Conservation (phyloP, 1,284 basidiomycete species). For the Blastosporella zonata region DNA sequence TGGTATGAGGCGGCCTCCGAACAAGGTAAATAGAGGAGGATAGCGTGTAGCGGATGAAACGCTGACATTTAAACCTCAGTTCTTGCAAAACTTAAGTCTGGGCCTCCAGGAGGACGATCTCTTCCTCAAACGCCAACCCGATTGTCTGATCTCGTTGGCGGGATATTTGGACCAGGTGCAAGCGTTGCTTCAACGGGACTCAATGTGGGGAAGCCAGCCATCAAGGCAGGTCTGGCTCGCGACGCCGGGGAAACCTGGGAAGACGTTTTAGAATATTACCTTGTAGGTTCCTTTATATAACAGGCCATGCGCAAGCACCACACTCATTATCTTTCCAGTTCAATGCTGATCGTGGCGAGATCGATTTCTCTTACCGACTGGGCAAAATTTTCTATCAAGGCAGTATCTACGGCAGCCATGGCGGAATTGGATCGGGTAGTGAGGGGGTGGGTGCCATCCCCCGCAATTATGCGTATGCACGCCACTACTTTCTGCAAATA, state of each 20-base stretch:
- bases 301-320: background rate
- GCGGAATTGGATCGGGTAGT: slow-evolving; percentile 79
- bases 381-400: slow-evolving; percentile 95
- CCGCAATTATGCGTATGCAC: slow-evolving; percentile 72
- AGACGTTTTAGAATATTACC: slow-evolving; percentile 89
- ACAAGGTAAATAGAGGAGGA: slow-evolving; percentile 56
- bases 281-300: slow-evolving; percentile 53
- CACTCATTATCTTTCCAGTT: slow-evolving; percentile 49
- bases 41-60: background rate
- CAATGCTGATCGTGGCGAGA: slow-evolving; percentile 87
- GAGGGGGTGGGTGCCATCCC: slow-evolving; percentile 83
- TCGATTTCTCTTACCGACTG: slow-evolving; percentile 81
- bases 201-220: slow-evolving; percentile 69
- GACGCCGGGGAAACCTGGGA: slow-evolving; percentile 89
- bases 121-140: slow-evolving; percentile 81
- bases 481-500: slow-evolving; percentile 79
- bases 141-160: slow-evolving; percentile 88
- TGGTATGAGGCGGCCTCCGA: slow-evolving; percentile 90
- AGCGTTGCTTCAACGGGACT: slow-evolving; percentile 84
- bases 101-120: slow-evolving; percentile 89
- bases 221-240: slow-evolving; percentile 79
- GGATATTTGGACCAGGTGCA: slow-evolving; percentile 91
- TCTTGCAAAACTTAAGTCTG: slow-evolving; percentile 80
- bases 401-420: slow-evolving; percentile 71
- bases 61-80: slow-evolving; percentile 24